phyloP scores from a whole-genome alignment of 1,139 yeast species.

The Debaryomyces coudertii region DNA sequence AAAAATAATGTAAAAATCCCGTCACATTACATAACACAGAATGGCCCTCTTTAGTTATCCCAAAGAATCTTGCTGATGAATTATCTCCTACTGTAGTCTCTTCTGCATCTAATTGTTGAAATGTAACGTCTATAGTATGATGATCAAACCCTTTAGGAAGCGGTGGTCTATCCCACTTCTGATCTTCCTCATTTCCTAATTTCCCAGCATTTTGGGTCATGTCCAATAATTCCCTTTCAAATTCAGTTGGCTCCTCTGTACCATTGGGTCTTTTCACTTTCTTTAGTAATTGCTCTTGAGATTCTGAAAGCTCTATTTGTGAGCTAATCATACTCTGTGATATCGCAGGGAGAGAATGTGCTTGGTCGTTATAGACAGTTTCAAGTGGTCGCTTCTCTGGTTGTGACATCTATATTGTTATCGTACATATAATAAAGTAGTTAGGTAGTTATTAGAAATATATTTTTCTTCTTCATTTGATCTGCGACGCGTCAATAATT shows the following conservation, averaged over 20 bases:
- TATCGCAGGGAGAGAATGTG: constrained; percentile 49
- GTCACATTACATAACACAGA: constrained; percentile 88
- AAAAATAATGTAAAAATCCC: constrained; percentile 88
- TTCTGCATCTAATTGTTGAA: constrained; percentile 96
- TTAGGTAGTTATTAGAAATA: neutral
- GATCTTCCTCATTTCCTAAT: constrained; percentile 44
- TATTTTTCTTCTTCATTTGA: constrained; percentile 1
- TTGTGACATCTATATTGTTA: constrained; percentile 7
- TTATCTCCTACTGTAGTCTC: constrained; percentile 65
- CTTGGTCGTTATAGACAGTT: constrained; percentile 27
- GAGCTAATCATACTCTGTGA: constrained; percentile 31
- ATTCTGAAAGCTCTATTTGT: constrained; percentile 27
- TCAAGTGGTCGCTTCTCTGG: constrained; percentile 9
- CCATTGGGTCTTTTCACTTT: constrained; percentile 41
- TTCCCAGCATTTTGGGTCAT: constrained; percentile 50
- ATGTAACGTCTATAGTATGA: constrained; percentile 55
- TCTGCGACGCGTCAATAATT: constrained; percentile 8
- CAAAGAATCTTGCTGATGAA: constrained; percentile 80
- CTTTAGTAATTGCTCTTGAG: constrained; percentile 40
- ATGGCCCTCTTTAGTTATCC: constrained; percentile 85
- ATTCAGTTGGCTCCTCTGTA: constrained; percentile 55
- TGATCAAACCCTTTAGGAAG: constrained; percentile 55
- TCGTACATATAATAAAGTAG: constrained; percentile 1
- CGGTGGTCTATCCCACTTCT: constrained; percentile 65
- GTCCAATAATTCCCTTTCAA: constrained; percentile 63